Conservation (phyloP, 768 basidiomycete species). For the Psilocybe tampanensis region DNA sequence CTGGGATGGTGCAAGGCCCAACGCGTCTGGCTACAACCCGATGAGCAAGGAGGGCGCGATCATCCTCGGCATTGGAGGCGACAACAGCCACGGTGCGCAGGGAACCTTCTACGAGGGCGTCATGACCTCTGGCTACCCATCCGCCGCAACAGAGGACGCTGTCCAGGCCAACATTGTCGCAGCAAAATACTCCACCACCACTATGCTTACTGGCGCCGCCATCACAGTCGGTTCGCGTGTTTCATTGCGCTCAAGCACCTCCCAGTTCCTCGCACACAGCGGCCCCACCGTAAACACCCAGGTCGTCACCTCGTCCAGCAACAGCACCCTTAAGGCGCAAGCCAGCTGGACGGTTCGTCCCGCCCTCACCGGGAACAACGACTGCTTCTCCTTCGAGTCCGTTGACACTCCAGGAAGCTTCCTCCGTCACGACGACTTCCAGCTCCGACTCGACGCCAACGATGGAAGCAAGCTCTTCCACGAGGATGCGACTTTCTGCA, state of each 20-base stretch:
- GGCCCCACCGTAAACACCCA: constrained; percentile 1
- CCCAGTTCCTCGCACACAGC: constrained; percentile 1
- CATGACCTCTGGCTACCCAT: constrained; percentile 13
- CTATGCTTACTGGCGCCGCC: constrained; percentile 6
- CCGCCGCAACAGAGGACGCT: constrained; percentile 9
- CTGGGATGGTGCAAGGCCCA: constrained; percentile 10
- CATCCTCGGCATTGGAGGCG: constrained; percentile 13
- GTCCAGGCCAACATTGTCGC: constrained; percentile 15
- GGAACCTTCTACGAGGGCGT: constrained; percentile 16
- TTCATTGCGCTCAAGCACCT: constrained; percentile 9
- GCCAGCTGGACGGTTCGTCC: constrained; percentile 2
- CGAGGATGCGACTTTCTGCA: constrained; percentile 1
- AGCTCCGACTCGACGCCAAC: background rate
- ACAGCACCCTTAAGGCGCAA: background rate
- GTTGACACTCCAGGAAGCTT: constrained; percentile 1
- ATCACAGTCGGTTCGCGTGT: constrained; percentile 9
- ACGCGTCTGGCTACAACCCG: constrained; percentile 10
- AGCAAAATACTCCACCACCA: constrained; percentile 10
- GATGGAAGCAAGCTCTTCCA: constrained; percentile 1
- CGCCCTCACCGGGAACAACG: constrained; percentile 4
- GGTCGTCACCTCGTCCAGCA: background rate
- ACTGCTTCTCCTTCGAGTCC: constrained; percentile 8
- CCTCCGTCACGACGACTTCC: constrained; percentile 2
- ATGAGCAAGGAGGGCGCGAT: constrained; percentile 12
- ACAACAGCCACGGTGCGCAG: constrained; percentile 15